These are phyloP conservation scores for Metschnikowia peoriensis DNA, from an alignment of 805 yeast species.

Conservation along the genomic window DNA sequence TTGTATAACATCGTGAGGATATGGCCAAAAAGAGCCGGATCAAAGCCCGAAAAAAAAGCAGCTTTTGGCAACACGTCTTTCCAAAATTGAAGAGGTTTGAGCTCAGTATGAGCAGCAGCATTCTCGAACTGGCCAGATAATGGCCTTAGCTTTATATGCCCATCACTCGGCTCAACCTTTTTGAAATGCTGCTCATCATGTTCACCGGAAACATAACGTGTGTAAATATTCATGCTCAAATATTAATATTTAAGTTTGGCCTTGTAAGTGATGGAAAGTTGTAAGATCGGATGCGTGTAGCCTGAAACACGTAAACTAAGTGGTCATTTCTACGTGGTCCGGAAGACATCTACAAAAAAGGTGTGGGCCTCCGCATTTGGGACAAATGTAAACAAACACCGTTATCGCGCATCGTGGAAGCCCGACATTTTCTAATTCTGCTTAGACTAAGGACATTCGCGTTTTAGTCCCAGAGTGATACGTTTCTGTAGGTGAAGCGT, in stretches of 20 bases:
- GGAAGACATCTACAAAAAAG: not conserved
- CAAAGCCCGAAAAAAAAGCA: constrained; percentile 53
- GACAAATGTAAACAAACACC: constrained; percentile 4
- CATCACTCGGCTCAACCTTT: constrained; percentile 8
- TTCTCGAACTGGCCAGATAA: constrained; percentile 27
- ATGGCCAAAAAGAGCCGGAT: constrained; percentile 43
- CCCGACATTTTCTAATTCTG: not conserved
- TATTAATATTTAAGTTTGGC: not conserved
- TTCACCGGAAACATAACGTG: constrained; percentile 38
- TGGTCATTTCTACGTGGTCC: not conserved
- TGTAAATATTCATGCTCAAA: constrained; percentile 34
- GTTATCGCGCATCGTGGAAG: not conserved
- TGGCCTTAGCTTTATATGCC: constrained; percentile 23
- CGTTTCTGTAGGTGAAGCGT: too few relatives aligned
- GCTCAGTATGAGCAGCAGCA: not conserved
- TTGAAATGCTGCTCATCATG: constrained; percentile 23
- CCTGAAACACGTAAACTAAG: too few relatives aligned
- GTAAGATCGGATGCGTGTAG: too few relatives aligned
- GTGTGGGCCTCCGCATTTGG: constrained; percentile 4
- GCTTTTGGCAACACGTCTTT: constrained; percentile 43
- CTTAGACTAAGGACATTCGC: not conserved
- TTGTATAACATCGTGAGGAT: constrained; percentile 51
- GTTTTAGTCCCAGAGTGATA: not conserved
- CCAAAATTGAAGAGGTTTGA: constrained; percentile 32
- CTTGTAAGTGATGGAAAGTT: not conserved